Percentiles rank a stretch among this genome's conserved stretches.
phyloP scores from a whole-genome alignment of 1,139 yeast genomes.

The Geotrichum australiense region DNA sequence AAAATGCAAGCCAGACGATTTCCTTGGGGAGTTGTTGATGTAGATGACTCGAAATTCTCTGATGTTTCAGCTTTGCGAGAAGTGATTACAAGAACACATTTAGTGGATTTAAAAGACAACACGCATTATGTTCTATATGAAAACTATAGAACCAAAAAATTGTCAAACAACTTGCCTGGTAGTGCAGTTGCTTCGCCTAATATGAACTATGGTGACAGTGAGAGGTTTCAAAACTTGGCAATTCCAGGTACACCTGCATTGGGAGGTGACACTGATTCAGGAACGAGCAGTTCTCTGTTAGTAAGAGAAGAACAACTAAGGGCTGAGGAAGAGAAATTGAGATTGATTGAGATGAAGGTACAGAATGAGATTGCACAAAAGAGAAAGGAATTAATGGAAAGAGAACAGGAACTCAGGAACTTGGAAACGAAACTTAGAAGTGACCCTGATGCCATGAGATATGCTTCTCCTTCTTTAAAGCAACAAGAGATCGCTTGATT shows the following conservation, averaged over 20 bases:
- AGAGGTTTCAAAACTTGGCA: constrained; percentile 9
- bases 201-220: not conserved
- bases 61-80: constrained; percentile 77
- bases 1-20: constrained; percentile 59
- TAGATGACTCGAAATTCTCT: constrained; percentile 72
- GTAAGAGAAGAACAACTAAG: constrained; percentile 38
- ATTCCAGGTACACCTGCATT: constrained; percentile 11
- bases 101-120: constrained; percentile 85
- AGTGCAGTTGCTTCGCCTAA: constrained; percentile 19
- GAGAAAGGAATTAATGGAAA: constrained; percentile 76
- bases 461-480: constrained; percentile 46
- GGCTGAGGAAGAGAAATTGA: constrained; percentile 38
- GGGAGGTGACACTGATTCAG: constrained; percentile 19
- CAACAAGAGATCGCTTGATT: constrained; percentile 3
- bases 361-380: constrained; percentile 83
- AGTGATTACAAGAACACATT: constrained; percentile 77
- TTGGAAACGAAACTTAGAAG: constrained; percentile 59
- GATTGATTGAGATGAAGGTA: constrained; percentile 55
- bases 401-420: constrained; percentile 81
- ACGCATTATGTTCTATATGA: constrained; percentile 93
- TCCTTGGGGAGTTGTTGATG: constrained; percentile 91
- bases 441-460: constrained; percentile 13
- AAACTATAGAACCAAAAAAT: constrained; percentile 84
- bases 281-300: constrained; percentile 24
- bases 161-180: constrained; percentile 38